Conservation (phyloP, 805 yeast species). For the Candida oleophila region DNA sequence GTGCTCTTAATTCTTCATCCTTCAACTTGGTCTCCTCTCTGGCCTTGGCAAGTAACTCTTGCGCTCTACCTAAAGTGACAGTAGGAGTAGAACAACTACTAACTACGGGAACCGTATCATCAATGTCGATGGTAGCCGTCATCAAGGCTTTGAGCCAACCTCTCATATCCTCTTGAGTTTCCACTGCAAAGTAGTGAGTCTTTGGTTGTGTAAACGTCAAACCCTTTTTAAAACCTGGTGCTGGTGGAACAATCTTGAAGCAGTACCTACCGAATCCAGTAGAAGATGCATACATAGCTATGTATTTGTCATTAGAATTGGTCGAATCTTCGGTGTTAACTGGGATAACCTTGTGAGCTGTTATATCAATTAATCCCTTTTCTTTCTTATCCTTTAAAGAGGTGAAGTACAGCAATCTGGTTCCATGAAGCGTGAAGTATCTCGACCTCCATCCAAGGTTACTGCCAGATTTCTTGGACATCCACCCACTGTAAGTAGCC, state of each 20-base stretch:
- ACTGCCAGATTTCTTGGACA: constrained; percentile 84
- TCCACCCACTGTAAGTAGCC: constrained; percentile 88
- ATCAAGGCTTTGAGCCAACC: constrained; percentile 92
- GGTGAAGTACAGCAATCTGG: constrained; percentile 85
- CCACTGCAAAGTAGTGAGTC: constrained; percentile 95
- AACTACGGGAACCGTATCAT: constrained; percentile 86
- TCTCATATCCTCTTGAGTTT: constrained; percentile 86
- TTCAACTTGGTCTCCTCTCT: constrained; percentile 67
- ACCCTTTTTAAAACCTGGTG: constrained; percentile 95
- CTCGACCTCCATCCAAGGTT: constrained; percentile 88
- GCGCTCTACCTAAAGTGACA: constrained; percentile 81
- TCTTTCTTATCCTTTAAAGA: constrained; percentile 78
- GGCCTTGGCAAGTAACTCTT: constrained; percentile 78
- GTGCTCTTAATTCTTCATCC: constrained; percentile 49
- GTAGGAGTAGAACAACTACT: constrained; percentile 96
- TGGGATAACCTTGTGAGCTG: constrained; percentile 89
- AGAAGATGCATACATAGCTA: constrained; percentile 86
- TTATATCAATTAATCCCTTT: constrained; percentile 91
- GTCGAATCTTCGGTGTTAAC: constrained; percentile 47
- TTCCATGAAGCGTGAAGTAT: constrained; percentile 84
- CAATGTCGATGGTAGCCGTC: constrained; percentile 95
- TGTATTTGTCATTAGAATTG: constrained; percentile 77
- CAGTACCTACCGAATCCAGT: constrained; percentile 93
- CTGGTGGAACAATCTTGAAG: constrained; percentile 93
- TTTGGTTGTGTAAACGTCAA: constrained; percentile 95